A percentile compares a stretch with the other conserved stretches of the same genome.
These are phyloP conservation scores for Oleoguttula mirabilis DNA, from an alignment of 495 filamentous ascomycete species.

Conservation along the genomic window DNA sequence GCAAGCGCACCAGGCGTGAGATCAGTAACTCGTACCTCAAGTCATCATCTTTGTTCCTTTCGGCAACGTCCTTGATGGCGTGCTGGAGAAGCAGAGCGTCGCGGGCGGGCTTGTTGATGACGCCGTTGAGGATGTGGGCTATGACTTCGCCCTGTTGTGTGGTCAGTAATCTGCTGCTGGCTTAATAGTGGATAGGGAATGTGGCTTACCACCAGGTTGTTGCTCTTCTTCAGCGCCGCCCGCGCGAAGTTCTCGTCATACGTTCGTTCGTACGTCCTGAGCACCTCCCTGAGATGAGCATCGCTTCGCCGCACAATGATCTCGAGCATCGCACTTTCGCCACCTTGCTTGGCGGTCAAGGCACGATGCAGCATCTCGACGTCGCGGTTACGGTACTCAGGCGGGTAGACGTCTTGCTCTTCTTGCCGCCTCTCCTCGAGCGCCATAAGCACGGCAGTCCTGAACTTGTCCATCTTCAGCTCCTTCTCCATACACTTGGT, in stretches of 20 bases:
- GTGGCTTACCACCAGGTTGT: conserved; percentile 80
- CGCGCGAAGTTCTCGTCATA: conserved; percentile 70
- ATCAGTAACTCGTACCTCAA: conserved; percentile 32
- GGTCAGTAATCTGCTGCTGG: no score
- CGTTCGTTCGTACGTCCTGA: conserved; percentile 56
- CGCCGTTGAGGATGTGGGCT: conserved; percentile 90
- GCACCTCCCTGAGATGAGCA: conserved; percentile 65
- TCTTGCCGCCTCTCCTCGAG: conserved; percentile 74
- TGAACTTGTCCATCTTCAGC: conserved; percentile 85
- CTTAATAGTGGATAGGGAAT: no score
- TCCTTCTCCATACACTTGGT: conserved; percentile 80
- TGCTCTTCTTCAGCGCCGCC: conserved; percentile 76
- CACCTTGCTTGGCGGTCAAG: conserved; percentile 61
- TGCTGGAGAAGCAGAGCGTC: conserved; percentile 92
- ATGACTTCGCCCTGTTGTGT: conserved; percentile 89
- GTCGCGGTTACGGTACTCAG: conserved; percentile 48
- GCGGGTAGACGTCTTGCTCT: conserved; percentile 48
- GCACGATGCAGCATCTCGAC: conserved; percentile 58
- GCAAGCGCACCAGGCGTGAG: conserved; percentile 27
- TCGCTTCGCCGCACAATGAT: conserved; percentile 74
- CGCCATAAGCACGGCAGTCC: conserved; percentile 72
- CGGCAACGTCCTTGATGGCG: conserved; percentile 48
- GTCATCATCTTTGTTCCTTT: conserved; percentile 18
- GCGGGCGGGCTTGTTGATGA: conserved; percentile 87
- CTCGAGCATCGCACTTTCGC: conserved; percentile 81